These are phyloP conservation scores for Mycena alexandri DNA, from an alignment of 768 basidiomycete species.

Conservation along the genomic window DNA sequence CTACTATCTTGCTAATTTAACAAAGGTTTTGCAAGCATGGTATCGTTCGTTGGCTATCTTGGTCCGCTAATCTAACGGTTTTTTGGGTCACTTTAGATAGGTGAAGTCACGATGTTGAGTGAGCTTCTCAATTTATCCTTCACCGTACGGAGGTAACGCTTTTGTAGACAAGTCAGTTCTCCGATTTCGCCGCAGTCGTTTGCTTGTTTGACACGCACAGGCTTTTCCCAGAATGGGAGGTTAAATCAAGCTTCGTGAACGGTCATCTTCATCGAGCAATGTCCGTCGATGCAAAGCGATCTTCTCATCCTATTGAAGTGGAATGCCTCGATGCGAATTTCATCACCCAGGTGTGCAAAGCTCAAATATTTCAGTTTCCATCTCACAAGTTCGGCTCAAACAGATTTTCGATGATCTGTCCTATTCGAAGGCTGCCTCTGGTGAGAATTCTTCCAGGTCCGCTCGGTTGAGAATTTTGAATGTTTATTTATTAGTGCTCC, in stretches of 20 bases:
- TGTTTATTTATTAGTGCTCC: constrained; percentile 67
- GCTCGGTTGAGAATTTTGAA: neutral
- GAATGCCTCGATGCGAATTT: constrained; percentile 88
- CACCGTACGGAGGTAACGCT: no score
- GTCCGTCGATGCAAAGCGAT: neutral
- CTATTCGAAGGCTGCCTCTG: constrained; percentile 87
- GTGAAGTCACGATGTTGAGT: constrained; percentile 87
- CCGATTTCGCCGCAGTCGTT: neutral
- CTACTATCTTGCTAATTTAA: neutral
- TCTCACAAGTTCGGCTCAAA: neutral
- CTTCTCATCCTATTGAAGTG: constrained; percentile 82
- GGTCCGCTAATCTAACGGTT: no score
- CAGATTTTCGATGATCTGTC: constrained; percentile 92
- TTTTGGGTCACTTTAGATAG: constrained; percentile 64
- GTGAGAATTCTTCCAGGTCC: constrained; percentile 46
- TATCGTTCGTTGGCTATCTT: constrained; percentile 38
- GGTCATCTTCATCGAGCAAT: neutral
- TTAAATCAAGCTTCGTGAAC: constrained; percentile 83
- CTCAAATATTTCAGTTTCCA: no score
- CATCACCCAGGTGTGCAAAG: constrained; percentile 63
- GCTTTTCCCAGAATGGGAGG: constrained; percentile 88
- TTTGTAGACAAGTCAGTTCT: constrained; percentile 63
- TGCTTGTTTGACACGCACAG: constrained; percentile 45
- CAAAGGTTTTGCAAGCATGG: constrained; percentile 84
- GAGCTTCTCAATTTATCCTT: constrained; percentile 39